Evolutionary conservation across 1,139 yeast genomes (phyloP), one percentile per base, ranked within the genome.

Genomic region (Sporopachydermia cereana): DNA sequence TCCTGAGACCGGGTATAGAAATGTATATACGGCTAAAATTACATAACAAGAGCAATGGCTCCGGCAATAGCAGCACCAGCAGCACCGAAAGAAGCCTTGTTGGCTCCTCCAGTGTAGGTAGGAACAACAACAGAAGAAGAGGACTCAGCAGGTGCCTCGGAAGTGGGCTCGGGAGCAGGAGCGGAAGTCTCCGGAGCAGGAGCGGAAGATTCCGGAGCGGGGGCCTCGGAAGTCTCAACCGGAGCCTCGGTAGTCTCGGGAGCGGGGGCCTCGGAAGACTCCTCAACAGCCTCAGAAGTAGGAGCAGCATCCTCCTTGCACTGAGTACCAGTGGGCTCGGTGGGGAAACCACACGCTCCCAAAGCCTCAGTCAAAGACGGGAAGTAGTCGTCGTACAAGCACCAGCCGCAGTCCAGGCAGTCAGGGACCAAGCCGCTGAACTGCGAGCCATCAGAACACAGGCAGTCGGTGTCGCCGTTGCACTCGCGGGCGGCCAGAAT

Each of bases 91-190:
- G 5, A 7, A 16, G 39, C 39, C 22, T 34, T 34, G 22, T 34
- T 20, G 22, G 39, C 39, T 16, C 39, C 39, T 16, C 39, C 39
- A n/a, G 39, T 34, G 39, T 34, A 34, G n/a, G 39, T 34, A n/a
- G 39, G 39, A n/a, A 34, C 39, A 34, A 16, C 39, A n/a, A 21
- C 39, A 34, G 74, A 74, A 36, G 80, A 84, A 59, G 85, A 84
- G 54, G 93, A 83, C 55, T 76, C 86, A 41, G 84, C 89, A 14
- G 42, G 30, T 16, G 42, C 36, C 5, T 5, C 5, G 16, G 36
- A 41, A 17, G 30, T 41, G 12, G n/a, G 24, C 20, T 21, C 30
- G 23, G 42, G 36, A n/a, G 30, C 42, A n/a, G 16, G 17, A 27
- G 36, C 42, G 16, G 42, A 16, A 9, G 36, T 7, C 5, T 7